Conservation (phyloP, 73 alveolate species). For the Tetrahymena borealis region DNA sequence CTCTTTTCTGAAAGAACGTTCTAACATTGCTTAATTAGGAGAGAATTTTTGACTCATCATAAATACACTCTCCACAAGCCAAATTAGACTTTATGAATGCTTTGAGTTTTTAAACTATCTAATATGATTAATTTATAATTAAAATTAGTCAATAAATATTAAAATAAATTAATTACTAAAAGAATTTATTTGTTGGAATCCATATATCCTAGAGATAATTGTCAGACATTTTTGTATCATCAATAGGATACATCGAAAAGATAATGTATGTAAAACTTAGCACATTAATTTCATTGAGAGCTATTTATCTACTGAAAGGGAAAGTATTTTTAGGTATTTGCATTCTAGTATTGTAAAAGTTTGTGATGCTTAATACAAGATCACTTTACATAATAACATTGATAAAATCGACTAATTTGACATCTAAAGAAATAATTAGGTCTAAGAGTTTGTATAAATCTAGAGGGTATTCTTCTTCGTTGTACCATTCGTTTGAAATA, state of each 20-base stretch:
- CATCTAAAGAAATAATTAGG: not conserved
- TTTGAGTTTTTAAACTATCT: not conserved
- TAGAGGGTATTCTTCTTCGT: not conserved
- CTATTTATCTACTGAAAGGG: not conserved
- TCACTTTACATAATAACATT: not conserved
- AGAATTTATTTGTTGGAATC: not conserved
- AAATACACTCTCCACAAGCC: constrained; percentile 16
- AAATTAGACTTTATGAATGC: constrained; percentile 18
- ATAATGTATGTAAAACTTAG: not conserved
- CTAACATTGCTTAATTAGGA: constrained; percentile 20
- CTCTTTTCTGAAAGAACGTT: constrained; percentile 19
- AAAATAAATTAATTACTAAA: not conserved
- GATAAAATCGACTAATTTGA: not conserved
- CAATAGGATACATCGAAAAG: not conserved
- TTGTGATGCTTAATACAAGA: not conserved
- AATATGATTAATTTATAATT: not conserved
- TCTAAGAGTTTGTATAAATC: not conserved
- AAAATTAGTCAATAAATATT: not conserved
- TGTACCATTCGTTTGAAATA: not conserved
- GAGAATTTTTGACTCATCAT: constrained; percentile 30
- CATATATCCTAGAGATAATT: not conserved
- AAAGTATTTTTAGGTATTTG: not conserved
- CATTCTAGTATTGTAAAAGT: not conserved
- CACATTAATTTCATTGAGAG: not conserved
- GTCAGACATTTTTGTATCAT: not conserved